Base-by-base conservation (phyloP, 768 basidiomycete species). In the Termitomyces sp. region DNA sequence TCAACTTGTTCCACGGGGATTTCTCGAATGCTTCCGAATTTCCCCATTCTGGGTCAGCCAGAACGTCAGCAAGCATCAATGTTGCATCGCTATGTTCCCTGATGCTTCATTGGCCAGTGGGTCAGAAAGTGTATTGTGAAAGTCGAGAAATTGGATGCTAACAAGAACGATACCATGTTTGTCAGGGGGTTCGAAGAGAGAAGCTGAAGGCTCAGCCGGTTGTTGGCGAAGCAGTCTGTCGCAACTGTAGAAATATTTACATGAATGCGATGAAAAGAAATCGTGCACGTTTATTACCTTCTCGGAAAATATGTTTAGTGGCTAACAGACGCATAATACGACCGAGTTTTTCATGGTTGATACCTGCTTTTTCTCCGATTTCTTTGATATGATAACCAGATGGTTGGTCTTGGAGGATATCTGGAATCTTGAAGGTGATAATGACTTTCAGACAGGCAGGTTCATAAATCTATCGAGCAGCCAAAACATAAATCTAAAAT, bases 211-310 rank as follows among this genome's bases (percentile, higher is more conserved):
- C 75, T 77, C 1, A 81, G 68, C 0, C 78, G 72, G 63, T 78
- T 81, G 58, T 81, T 79, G 3, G 75, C 74, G 56, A 77, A 80
- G 0, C 77, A 74, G 51, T 78, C 71, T 12, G 65, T 65, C 31
- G 66, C 64, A 2, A 79, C 78, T 79, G 14, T 37, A n/a, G 29
- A 34, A 56, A 14, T 20, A 11, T 56, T 14, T 49, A 14, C 15
- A 17, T 49, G 4, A 17, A 17, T 1, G 10, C 3, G 17, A 17
- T 32, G 4, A 11, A 43, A 20, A 20, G 17, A 3, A 7, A 11
- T 3, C 0, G 20, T 3, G 4, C 1, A n/a, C 3, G 47, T 20
- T 8, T 5, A 46, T 15, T 56, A 72, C 72, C 72, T 68, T 73
- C 72, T 34, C 65, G 65, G 64, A 77, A 82, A 58, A 72, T 70